A percentile compares a stretch with the other conserved stretches of the same genome.
Conservation (phyloP, 495 filamentous ascomycete genomes). For the Aspergillus taichungensis region DNA sequence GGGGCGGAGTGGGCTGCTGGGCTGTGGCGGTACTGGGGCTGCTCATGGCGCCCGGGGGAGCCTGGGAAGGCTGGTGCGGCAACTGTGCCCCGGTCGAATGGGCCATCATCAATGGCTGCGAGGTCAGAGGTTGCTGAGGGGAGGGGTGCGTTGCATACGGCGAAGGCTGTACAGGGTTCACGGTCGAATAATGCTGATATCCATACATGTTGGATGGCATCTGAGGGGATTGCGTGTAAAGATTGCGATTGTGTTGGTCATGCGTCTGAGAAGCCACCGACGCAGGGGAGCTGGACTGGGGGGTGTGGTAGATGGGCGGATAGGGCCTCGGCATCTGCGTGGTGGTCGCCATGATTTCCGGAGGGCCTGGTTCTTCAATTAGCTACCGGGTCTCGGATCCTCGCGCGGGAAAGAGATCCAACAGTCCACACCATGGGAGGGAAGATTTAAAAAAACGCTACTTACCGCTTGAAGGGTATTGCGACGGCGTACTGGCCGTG, state of each 20-base stretch:
- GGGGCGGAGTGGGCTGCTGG: slow-evolving; percentile 37
- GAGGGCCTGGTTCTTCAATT: slow-evolving; percentile 48
- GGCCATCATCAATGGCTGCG: slow-evolving; percentile 58
- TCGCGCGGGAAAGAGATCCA: slow-evolving; percentile 1
- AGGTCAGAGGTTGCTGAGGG: slow-evolving; percentile 57
- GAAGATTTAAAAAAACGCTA: slow-evolving; percentile 7
- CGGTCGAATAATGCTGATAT: slow-evolving; percentile 67
- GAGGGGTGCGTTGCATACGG: slow-evolving; percentile 68
- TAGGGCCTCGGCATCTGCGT: slow-evolving; percentile 79
- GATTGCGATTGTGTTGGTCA: slow-evolving; percentile 71
- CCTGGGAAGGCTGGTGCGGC: slow-evolving; percentile 42
- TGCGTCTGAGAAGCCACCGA: slow-evolving; percentile 87
- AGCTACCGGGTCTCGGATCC: slow-evolving; percentile 5
- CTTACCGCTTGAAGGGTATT: slow-evolving; percentile 76
- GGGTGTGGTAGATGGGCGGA: slow-evolving; percentile 92
- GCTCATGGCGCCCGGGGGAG: slow-evolving; percentile 29
- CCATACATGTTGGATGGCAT: slow-evolving; percentile 69
- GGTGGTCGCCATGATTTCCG: slow-evolving; percentile 84
- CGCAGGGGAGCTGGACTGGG: slow-evolving; percentile 92
- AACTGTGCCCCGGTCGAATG: slow-evolving; percentile 54
- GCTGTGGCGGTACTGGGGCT: slow-evolving; percentile 29
- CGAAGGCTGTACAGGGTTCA: slow-evolving; percentile 60
- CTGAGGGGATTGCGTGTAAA: slow-evolving; percentile 75
- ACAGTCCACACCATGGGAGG: not conserved
- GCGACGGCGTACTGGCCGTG: slow-evolving; percentile 55